Evolutionary conservation across 495 filamentous ascomycete species (phyloP).

Genomic region (Tirmania nivea): DNA sequence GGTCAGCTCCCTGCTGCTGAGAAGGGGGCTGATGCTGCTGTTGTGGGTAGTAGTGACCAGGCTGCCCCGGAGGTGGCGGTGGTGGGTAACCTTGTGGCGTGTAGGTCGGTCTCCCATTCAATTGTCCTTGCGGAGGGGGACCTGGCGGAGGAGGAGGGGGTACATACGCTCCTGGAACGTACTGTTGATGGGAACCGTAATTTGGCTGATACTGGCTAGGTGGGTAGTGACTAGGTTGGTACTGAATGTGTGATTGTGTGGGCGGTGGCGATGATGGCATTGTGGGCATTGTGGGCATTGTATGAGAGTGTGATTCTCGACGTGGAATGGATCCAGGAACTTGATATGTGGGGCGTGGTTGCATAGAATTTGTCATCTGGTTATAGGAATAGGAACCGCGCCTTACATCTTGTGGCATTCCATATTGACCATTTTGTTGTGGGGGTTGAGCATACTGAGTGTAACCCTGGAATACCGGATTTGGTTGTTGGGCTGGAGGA

Average conservation of each 20-base stretch:
- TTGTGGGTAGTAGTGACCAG: neutral
- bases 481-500: conserved; percentile 12
- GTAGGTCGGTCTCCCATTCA: conserved; percentile 13
- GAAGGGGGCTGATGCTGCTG: neutral
- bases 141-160: neutral
- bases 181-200: neutral
- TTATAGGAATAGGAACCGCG: neutral
- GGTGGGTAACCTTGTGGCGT: neutral
- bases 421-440: neutral
- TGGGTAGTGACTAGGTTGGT: neutral
- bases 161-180: neutral
- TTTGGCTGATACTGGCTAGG: neutral
- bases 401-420: neutral
- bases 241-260: neutral
- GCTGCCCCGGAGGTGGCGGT: neutral
- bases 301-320: neutral
- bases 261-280: neutral
- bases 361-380: neutral
- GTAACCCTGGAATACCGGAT: neutral
- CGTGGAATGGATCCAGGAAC: neutral
- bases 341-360: neutral
- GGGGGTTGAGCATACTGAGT: neutral
- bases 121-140: neutral
- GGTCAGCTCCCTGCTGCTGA: neutral
- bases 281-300: neutral